These are phyloP conservation scores for Aspergillus quadricinctus DNA, from an alignment of 2,329 filamentous ascomycete species.

Conservation along the genomic window DNA sequence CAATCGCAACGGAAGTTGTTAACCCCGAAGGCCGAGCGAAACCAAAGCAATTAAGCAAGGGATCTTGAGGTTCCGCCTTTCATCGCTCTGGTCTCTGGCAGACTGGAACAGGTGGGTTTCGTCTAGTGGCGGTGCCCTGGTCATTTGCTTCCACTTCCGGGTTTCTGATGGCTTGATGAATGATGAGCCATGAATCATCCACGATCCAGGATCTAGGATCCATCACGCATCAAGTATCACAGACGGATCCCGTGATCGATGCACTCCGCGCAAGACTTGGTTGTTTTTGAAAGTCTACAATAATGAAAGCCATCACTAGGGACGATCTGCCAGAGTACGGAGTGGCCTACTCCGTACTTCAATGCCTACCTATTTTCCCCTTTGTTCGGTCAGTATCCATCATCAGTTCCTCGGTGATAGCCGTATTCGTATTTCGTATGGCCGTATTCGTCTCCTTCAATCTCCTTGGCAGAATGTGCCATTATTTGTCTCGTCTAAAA, in stretches of 20 bases:
- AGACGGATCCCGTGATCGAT: not conserved
- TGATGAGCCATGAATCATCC: not conserved
- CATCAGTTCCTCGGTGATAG: not conserved
- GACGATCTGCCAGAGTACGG: not conserved
- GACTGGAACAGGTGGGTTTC: too few relatives aligned
- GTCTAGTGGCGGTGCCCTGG: not conserved
- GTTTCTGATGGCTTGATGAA: not conserved
- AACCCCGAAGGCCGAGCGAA: slow-evolving; percentile 3
- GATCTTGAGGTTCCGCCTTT: not conserved
- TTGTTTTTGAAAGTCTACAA: not conserved
- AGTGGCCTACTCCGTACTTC: not conserved
- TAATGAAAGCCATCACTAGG: not conserved
- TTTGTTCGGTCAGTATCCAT: not conserved
- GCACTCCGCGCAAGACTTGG: not conserved
- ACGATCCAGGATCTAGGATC: not conserved
- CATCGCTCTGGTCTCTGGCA: too few relatives aligned
- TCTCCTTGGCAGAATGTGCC: not conserved
- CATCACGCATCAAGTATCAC: not conserved
- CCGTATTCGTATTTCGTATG: not conserved
- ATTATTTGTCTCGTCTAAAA: too few relatives aligned
- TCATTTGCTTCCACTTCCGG: not conserved
- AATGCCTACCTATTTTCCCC: not conserved
- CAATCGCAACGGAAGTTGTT: not conserved
- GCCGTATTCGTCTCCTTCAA: not conserved
- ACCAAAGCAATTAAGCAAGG: not conserved